Evolutionary conservation across 163 green algal genomes (phyloP).

Genomic region (Chlamydomonas reinhardtii): DNA sequence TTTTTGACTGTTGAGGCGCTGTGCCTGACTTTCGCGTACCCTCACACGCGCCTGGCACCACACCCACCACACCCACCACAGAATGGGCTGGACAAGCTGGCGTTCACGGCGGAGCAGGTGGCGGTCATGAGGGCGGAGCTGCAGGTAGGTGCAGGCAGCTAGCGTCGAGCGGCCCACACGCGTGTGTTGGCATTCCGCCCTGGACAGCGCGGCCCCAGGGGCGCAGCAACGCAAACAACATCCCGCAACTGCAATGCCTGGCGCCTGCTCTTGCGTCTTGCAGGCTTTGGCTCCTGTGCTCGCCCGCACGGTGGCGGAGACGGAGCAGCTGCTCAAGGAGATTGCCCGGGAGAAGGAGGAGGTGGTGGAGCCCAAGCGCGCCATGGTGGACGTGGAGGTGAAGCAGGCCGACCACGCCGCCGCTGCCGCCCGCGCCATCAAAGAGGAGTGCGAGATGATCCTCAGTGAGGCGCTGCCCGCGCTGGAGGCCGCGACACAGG

Average conservation of each 20-base stretch:
- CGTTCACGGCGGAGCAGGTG: constrained; percentile 69
- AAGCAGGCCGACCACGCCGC: constrained; percentile 57
- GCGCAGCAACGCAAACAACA: too few species aligned
- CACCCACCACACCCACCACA: neutral
- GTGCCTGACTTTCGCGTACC: too few species aligned
- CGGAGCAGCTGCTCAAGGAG: constrained; percentile 60
- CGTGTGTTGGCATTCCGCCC: too few species aligned
- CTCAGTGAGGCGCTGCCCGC: constrained; percentile 81
- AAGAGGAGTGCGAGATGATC: constrained; percentile 78
- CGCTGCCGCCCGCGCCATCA: constrained; percentile 60
- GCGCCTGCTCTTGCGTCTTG: too few species aligned
- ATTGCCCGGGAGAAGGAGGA: constrained; percentile 66
- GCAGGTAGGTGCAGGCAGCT: neutral
- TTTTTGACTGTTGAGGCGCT: too few species aligned
- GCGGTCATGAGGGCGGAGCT: constrained; percentile 61
- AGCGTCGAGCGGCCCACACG: too few species aligned
- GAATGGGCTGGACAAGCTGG: constrained; percentile 73
- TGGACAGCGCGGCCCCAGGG: too few species aligned
- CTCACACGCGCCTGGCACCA: too few species aligned
- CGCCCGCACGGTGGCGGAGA: constrained; percentile 56
- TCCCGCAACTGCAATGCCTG: too few species aligned
- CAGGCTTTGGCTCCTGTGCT: constrained; percentile 31
- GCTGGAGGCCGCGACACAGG: constrained; percentile 77
- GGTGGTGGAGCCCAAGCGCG: constrained; percentile 75
- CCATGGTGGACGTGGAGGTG: constrained; percentile 64